A percentile compares a stretch with the other conserved stretches of the same genome.
Evolutionary conservation across 1,284 basidiomycete species (phyloP).

Genomic region (Cutaneotrichosporon curvatum): DNA sequence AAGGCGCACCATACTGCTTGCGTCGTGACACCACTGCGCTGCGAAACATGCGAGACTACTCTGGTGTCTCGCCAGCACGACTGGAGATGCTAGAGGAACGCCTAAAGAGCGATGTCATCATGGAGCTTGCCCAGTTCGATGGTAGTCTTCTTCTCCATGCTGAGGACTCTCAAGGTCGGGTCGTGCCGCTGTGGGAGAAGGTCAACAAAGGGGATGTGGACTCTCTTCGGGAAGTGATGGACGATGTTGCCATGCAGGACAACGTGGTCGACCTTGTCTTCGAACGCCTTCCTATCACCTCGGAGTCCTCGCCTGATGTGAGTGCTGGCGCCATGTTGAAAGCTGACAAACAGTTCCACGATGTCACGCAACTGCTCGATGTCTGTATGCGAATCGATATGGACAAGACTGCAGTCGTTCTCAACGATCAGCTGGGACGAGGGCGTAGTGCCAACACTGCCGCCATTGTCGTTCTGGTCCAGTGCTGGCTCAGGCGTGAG

Average conservation of each 20-base stretch:
- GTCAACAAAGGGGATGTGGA: conserved; percentile 68
- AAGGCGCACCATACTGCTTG: conserved; percentile 42
- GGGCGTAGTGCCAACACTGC: conserved; percentile 89
- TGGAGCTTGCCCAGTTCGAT: conserved; percentile 74
- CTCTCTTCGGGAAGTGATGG: conserved; percentile 88
- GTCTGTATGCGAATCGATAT: conserved; percentile 70
- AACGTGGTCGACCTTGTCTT: conserved; percentile 62
- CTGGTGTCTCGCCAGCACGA: conserved; percentile 80
- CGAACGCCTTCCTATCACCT: conserved; percentile 81
- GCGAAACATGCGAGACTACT: conserved; percentile 82
- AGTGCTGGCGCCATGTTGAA: conserved; percentile 12
- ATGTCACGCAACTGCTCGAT: conserved; percentile 64
- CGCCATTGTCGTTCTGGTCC: conserved; percentile 77
- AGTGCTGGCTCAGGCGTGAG: conserved; percentile 66
- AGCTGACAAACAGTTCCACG: conserved; percentile 45
- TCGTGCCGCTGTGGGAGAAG: conserved; percentile 94
- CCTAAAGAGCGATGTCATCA: conserved; percentile 78
- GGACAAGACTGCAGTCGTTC: conserved; percentile 71
- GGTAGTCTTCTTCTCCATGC: conserved; percentile 81
- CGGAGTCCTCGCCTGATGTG: conserved; percentile 50
- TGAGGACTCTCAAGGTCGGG: conserved; percentile 77
- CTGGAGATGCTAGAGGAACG: conserved; percentile 87
- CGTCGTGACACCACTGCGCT: conserved; percentile 71
- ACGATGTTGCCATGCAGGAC: conserved; percentile 48
- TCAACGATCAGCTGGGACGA: conserved; percentile 93